These are phyloP conservation scores for Yarrowia porcina DNA, from an alignment of 805 yeast species.

Conservation along the genomic window DNA sequence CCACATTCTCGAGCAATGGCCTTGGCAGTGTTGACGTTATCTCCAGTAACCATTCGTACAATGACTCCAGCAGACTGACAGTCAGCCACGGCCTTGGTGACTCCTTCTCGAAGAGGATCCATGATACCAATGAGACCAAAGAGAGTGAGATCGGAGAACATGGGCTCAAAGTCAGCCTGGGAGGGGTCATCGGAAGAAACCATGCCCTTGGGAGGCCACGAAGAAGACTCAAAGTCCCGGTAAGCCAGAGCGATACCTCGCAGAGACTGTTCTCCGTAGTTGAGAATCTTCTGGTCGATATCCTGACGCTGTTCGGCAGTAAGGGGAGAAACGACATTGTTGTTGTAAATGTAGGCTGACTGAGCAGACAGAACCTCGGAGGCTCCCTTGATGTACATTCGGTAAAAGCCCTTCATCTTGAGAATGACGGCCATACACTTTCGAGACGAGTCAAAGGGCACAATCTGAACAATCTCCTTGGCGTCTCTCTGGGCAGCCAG, in stretches of 20 bases:
- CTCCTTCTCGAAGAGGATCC: conserved; percentile 91
- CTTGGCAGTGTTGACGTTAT: conserved; percentile 83
- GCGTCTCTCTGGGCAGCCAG: conserved; percentile 50
- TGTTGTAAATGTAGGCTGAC: conserved; percentile 45
- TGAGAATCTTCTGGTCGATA: conserved; percentile 46
- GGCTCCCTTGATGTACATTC: conserved; percentile 86
- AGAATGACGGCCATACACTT: conserved; percentile 89
- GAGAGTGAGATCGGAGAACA: conserved; percentile 44
- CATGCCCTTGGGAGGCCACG: conserved; percentile 25
- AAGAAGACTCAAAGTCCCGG: conserved; percentile 50
- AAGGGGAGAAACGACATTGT: conserved; percentile 2
- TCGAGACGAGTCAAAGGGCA: conserved; percentile 88
- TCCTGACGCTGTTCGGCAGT: conserved; percentile 26
- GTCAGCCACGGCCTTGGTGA: conserved; percentile 78
- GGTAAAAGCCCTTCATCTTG: conserved; percentile 46
- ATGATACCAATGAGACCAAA: conserved; percentile 87
- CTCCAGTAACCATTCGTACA: conserved; percentile 98
- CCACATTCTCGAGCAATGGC: conserved; percentile 88
- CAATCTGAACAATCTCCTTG: conserved; percentile 56
- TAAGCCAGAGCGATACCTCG: conserved; percentile 90
- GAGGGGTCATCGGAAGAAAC: conserved; percentile 26
- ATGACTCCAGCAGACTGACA: conserved; percentile 90
- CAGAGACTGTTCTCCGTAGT: conserved; percentile 72
- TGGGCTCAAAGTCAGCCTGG: conserved; percentile 31
- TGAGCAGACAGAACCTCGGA: conserved; percentile 76